phyloP scores from a whole-genome alignment of 768 basidiomycete genomes.

The Boletus insuetus region DNA sequence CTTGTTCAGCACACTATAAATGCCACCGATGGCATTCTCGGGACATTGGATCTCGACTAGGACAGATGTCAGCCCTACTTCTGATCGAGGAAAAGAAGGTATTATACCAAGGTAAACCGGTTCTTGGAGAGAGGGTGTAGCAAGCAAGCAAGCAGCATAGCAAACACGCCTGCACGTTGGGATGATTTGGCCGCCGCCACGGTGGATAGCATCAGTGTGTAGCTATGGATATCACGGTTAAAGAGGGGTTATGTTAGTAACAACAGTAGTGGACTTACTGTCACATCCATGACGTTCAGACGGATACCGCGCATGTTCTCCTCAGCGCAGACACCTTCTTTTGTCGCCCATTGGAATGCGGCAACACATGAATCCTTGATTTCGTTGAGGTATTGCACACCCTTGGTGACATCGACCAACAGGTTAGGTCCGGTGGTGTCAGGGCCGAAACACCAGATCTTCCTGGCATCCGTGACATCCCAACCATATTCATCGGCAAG shows the following conservation, averaged over 20 bases:
- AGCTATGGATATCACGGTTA: slow-evolving; percentile 46
- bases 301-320: slow-evolving; percentile 99
- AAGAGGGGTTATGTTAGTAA: background rate
- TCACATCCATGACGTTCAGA: slow-evolving; percentile 94
- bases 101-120: slow-evolving; percentile 85
- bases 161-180: slow-evolving; percentile 94
- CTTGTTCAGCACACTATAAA: slow-evolving; percentile 92
- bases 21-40: slow-evolving; percentile 95
- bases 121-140: slow-evolving; percentile 89
- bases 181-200: slow-evolving; percentile 98
- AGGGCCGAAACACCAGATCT: slow-evolving; percentile 99
- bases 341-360: slow-evolving; percentile 99
- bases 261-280: slow-evolving; percentile 48
- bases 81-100: background rate
- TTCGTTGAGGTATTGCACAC: slow-evolving; percentile 98
- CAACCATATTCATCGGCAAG: slow-evolving; percentile 96
- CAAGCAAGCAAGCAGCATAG: slow-evolving; percentile 94
- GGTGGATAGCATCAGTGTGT: slow-evolving; percentile 98
- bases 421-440: slow-evolving; percentile 97
- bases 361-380: slow-evolving; percentile 99
- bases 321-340: slow-evolving; percentile 95
- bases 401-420: slow-evolving; percentile 97
- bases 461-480: slow-evolving; percentile 99
- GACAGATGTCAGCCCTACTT: slow-evolving; percentile 11
- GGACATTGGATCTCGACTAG: slow-evolving; percentile 97